Conservation (phyloP, 768 basidiomycete species). For the Mycena latifolia region DNA sequence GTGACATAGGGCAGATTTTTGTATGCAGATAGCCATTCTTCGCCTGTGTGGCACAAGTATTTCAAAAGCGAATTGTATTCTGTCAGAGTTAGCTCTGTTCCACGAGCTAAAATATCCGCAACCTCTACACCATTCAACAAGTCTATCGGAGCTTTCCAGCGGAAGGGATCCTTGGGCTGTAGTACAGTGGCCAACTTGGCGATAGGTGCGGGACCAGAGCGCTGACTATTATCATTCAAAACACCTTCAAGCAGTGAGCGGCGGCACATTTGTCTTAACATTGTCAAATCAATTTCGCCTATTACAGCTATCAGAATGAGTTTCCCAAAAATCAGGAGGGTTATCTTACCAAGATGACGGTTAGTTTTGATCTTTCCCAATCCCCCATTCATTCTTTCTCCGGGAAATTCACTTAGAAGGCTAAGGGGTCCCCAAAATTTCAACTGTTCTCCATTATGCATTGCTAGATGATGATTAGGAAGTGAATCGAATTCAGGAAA, state of each 20-base stretch:
- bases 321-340: neutral
- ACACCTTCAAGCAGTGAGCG: too few relatives aligned
- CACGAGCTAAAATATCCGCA: neutral
- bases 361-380: slow-evolving; percentile 30
- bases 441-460: slow-evolving; percentile 23
- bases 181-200: too few relatives aligned
- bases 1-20: neutral
- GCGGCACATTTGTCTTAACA: too few relatives aligned
- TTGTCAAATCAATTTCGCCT: neutral
- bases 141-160: too few relatives aligned
- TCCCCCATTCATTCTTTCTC: slow-evolving; percentile 32
- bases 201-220: too few relatives aligned
- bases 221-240: too few relatives aligned
- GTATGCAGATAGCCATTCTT: neutral
- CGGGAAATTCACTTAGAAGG: slow-evolving; percentile 30
- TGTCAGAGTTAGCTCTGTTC: neutral
- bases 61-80: neutral
- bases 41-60: neutral
- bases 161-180: too few relatives aligned
- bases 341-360: slow-evolving; percentile 8
- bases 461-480: slow-evolving; percentile 11
- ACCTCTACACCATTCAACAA: neutral
- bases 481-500: neutral
- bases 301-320: neutral
- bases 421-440: slow-evolving; percentile 33